phyloP scores from a whole-genome alignment of 495 filamentous ascomycete species.

The Xylaria curta region DNA sequence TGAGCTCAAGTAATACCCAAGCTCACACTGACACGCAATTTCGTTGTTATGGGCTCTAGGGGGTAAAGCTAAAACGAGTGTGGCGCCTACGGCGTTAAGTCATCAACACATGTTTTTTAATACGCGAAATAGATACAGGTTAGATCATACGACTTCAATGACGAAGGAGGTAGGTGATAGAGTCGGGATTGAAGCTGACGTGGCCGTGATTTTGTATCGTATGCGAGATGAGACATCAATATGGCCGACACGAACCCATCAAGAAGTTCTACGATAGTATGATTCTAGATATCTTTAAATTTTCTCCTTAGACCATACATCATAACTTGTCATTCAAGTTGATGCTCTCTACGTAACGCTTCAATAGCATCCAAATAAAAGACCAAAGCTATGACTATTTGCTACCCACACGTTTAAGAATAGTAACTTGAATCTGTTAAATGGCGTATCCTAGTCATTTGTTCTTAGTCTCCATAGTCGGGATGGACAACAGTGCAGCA shows the following conservation, averaged over 20 bases:
- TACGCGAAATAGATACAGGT: background rate
- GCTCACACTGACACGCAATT: background rate
- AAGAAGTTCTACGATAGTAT: background rate
- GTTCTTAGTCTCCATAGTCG: background rate
- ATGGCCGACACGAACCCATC: background rate
- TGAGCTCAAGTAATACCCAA: background rate
- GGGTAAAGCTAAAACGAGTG: background rate
- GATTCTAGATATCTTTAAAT: background rate
- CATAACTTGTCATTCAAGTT: background rate
- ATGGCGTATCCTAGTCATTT: background rate
- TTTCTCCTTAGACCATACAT: background rate
- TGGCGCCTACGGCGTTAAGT: background rate
- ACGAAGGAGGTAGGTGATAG: background rate
- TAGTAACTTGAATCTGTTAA: background rate
- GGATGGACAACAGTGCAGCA: background rate
- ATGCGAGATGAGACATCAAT: background rate
- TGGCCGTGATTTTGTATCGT: background rate
- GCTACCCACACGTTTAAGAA: background rate
- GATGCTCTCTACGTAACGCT: background rate
- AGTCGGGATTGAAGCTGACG: background rate
- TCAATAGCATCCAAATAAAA: background rate
- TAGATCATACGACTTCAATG: background rate
- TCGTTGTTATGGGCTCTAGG: background rate
- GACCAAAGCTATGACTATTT: background rate
- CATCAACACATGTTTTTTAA: background rate